Base-by-base conservation (phyloP, 768 basidiomycete species). In the Coprinopsis strossmayeri region DNA sequence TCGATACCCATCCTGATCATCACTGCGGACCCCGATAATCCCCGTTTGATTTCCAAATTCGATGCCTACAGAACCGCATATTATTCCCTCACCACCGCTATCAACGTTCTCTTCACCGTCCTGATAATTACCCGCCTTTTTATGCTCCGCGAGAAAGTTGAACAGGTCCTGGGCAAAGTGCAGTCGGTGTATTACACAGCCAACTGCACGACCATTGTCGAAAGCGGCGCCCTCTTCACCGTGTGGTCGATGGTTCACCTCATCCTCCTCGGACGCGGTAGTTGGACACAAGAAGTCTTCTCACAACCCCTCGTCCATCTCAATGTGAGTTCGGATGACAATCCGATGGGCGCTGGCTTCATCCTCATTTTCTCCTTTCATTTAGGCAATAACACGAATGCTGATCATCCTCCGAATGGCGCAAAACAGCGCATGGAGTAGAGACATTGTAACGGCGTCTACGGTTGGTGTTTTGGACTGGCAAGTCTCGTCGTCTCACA, bases 181-280 rank as follows among this genome's bases (percentile, higher is more conserved):
- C 61, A 65, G 42, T 68, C 70, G 1, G 60, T 62, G 3, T 61
- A 65, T n/a, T 72, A 72, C 45, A 70, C 64, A 17, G 68, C 69
- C 1, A 32, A 40, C 11, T 56, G 60, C 21, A 69, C 69, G 2
- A 58, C 62, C 26, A 64, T 69, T 34, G 69, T 70, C n/a, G 70
- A 72, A 50, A 68, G 68, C 45, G 69, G 68, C 12, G 64, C 61
- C 5, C 60, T 72, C 26, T 66, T 68, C 51, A 68, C 70, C 0
- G 5, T 68, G 0, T 72, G 70, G 70, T 49, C 53, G 3, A 47
- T 61, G 13, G 51, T 53, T 18, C 63, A 65, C 46, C 50, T 72
- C 35, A 58, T 63, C 35, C 30, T 61, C 25, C 55, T 53, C n/a
- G 53, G 51, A 9, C 50, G 49, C n/a, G 34, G 53, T 1, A 62